Evolutionary conservation across 257 asterid species (phyloP).

Genomic region (Cruciata laevipes): DNA sequence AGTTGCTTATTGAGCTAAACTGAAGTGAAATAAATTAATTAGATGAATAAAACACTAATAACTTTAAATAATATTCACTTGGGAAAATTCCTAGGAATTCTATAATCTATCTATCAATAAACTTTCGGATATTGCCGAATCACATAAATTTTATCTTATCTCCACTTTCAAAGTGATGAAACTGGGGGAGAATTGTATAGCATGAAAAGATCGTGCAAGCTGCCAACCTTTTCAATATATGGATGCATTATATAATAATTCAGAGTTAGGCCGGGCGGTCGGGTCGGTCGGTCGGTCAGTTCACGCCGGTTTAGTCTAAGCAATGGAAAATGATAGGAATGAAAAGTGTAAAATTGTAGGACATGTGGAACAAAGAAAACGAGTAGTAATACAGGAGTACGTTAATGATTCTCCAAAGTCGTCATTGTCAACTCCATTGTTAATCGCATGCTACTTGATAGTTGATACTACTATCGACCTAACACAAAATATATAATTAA

Average conservation of each 20-base stretch:
- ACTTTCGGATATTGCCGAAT: too few species aligned
- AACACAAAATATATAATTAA: not conserved
- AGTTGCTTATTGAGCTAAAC: too few species aligned
- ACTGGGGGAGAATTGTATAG: not conserved
- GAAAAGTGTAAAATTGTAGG: slow-evolving; percentile 12
- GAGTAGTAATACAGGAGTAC: too few species aligned
- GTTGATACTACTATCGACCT: not conserved
- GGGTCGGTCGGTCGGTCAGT: slow-evolving; percentile 21
- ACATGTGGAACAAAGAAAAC: slow-evolving; percentile 8
- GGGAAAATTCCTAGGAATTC: too few species aligned
- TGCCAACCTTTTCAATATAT: not conserved
- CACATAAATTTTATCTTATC: too few species aligned
- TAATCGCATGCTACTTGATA: too few species aligned
- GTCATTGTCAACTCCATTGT: slow-evolving; percentile 14
- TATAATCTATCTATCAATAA: too few species aligned
- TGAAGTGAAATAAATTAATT: too few species aligned
- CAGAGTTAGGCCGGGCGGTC: slow-evolving; percentile 24
- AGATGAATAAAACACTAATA: too few species aligned
- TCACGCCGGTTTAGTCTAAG: slow-evolving; percentile 8
- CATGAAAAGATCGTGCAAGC: not conserved
- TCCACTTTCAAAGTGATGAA: too few species aligned
- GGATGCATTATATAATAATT: not conserved
- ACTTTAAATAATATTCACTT: too few species aligned
- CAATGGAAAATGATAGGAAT: slow-evolving; percentile 1
- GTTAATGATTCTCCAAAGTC: slow-evolving; percentile 15